These are phyloP conservation scores for Cantharellus anzutake DNA, from an alignment of 768 basidiomycete genomes.

Conservation along the genomic window DNA sequence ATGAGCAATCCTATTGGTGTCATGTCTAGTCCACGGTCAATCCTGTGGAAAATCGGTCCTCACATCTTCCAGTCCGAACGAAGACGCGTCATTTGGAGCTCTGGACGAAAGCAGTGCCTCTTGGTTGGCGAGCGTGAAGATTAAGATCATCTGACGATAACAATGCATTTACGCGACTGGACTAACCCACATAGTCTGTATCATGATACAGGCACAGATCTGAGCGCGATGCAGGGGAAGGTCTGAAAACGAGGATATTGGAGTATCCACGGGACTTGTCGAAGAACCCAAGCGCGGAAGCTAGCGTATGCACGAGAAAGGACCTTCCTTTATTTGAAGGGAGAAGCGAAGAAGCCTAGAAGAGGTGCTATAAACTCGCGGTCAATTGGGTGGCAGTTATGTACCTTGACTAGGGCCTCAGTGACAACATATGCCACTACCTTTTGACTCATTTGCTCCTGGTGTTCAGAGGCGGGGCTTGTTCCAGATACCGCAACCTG, in stretches of 20 bases:
- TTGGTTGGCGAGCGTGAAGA: not conserved
- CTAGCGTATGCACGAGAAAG: conserved; percentile 42
- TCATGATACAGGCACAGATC: conserved; percentile 21
- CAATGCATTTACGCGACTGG: not conserved
- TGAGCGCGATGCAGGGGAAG: conserved; percentile 11
- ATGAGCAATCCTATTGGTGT: conserved; percentile 53
- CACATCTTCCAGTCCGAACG: conserved; percentile 44
- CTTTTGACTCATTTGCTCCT: not conserved
- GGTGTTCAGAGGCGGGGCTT: no score
- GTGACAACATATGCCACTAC: conserved; percentile 34
- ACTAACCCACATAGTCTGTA: conserved; percentile 16
- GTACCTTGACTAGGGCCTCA: conserved; percentile 35
- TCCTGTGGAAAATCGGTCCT: conserved; percentile 7
- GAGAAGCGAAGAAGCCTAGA: conserved; percentile 32
- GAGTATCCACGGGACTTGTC: not conserved
- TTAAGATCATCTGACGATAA: conserved; percentile 4
- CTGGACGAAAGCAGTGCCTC: not conserved
- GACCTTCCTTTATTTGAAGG: conserved; percentile 40
- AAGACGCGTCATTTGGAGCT: conserved; percentile 5
- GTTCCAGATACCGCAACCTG: no score
- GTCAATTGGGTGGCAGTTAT: not conserved
- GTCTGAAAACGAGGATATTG: conserved; percentile 11
- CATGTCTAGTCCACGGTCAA: not conserved
- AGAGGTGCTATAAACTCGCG: not conserved
- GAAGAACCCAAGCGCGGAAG: conserved; percentile 25